Evolutionary conservation across 148 eudicot species (phyloP), one percentile per base, ranked within the genome.

Genomic region (Vaccinium macrocarpon): DNA sequence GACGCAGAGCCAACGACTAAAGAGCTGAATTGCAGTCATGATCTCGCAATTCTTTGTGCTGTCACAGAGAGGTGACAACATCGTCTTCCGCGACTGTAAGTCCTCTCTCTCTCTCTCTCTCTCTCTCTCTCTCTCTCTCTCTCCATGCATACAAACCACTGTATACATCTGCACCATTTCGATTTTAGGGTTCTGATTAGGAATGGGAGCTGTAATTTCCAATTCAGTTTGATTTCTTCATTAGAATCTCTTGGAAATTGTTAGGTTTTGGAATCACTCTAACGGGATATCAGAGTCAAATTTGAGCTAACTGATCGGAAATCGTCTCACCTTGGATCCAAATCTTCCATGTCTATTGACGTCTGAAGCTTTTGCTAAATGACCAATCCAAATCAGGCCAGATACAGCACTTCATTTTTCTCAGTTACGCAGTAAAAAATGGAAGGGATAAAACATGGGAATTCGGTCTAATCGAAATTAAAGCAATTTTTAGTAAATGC

Each of bases 11-110:
- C 21, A 35, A 12, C 42, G 18, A 56, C 73, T 16, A 21, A n/a
- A 57, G 62, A 78, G 49, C 25, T 3, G 68, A 7, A 9, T 71
- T 71, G 53, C 27, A 49, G 83, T 46, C 70, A 93, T 94, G 98
- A 94, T 96, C 82, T 96, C 99, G 4, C 99, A 94, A 84, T 94
- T 93, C 91, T 96, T 93, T 86, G 98, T 96, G 70, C 93, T 94
- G 61, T 93, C 98, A 7, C 98, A 96, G 81, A 89, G 99, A 88
- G 99, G 98, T 85, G 98, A 96, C 71, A 94, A 94, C 88, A 94
- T 96, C 86, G 97, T 96, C 85, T 96, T 96, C 82, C 95, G 98
- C 64, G 98, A 94, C 80, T 96, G 98, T 94, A 79, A 84, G 91
- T 85, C 52, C 71, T 73, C 84, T 74, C 78, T 88, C 71, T 66